Percentiles rank a stretch among this genome's conserved stretches.
phyloP scores from a whole-genome alignment of 495 filamentous ascomycete species.

The Aspergillus hancockii region DNA sequence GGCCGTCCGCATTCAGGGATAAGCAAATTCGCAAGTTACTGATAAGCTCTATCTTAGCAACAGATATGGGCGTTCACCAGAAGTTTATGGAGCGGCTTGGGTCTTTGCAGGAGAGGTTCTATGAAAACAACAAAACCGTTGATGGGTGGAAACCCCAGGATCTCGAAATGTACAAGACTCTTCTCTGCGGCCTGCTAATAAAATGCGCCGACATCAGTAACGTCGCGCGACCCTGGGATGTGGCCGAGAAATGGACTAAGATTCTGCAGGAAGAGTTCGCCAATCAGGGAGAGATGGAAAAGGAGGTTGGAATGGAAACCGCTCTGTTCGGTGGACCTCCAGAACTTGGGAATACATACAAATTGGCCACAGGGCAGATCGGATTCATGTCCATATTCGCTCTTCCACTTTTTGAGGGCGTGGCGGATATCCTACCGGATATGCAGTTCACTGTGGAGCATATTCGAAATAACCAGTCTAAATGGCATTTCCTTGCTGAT shows the following conservation, averaged over 20 bases:
- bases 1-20: conserved; percentile 78
- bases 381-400: conserved; percentile 97
- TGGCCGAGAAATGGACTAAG: conserved; percentile 83
- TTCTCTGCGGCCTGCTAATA: conserved; percentile 86
- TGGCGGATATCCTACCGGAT: conserved; percentile 78
- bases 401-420: conserved; percentile 81
- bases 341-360: conserved; percentile 75
- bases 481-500: conserved; percentile 71
- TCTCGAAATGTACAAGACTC: conserved; percentile 68
- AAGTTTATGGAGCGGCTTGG: conserved; percentile 88
- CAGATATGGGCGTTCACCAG: conserved; percentile 96
- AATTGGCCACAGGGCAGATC: conserved; percentile 84
- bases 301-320: conserved; percentile 79
- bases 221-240: conserved; percentile 81
- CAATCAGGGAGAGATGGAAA: conserved; percentile 89
- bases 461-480: conserved; percentile 68
- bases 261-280: conserved; percentile 93
- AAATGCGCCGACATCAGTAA: conserved; percentile 99
- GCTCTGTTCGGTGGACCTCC: conserved; percentile 83
- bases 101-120: conserved; percentile 72
- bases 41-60: conserved; percentile 93
- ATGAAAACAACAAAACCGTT: conserved; percentile 55
- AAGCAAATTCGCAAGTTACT: conserved; percentile 79
- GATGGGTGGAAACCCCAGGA: conserved; percentile 73
- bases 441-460: conserved; percentile 83